phyloP scores from a whole-genome alignment of 1,139 yeast species.

The Ashbya aceris region DNA sequence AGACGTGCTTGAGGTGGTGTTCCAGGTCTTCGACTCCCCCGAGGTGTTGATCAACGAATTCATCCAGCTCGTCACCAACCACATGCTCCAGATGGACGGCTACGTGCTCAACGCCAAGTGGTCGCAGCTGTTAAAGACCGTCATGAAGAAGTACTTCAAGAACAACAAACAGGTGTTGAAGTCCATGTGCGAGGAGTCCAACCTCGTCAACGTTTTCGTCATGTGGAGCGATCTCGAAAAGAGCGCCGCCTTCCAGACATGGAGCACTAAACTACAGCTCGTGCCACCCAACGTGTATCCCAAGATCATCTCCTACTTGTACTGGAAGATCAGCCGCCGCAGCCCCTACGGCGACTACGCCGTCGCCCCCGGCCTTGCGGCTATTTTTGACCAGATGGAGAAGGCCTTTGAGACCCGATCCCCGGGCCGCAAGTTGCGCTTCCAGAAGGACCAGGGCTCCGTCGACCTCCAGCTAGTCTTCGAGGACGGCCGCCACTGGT shows the following conservation, averaged over 20 bases:
- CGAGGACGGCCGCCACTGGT: conserved; percentile 31
- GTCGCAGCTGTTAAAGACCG: conserved; percentile 17
- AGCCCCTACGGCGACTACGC: conserved; percentile 2
- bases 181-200: conserved; percentile 18
- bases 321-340: conserved; percentile 17
- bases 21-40: conserved; percentile 59
- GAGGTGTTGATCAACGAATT: conserved; percentile 68
- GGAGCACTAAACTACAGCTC: conserved; percentile 28
- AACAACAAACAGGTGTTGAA: conserved; percentile 6
- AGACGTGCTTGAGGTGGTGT: conserved; percentile 58
- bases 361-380: background rate
- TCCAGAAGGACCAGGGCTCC: conserved; percentile 53
- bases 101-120: conserved; percentile 32
- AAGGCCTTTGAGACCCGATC: conserved; percentile 38
- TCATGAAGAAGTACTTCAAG: conserved; percentile 13
- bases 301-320: conserved; percentile 22
- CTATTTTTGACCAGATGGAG: conserved; percentile 30
- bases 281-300: conserved; percentile 15
- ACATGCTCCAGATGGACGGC: conserved; percentile 42
- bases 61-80: conserved; percentile 53
- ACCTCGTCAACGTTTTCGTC: conserved; percentile 65
- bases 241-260: conserved; percentile 32
- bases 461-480: conserved; percentile 53
- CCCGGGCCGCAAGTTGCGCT: conserved; percentile 48
- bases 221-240: conserved; percentile 73